Evolutionary conservation across 169 alveolate species (phyloP).

Genomic region (Eimeria praecox): DNA sequence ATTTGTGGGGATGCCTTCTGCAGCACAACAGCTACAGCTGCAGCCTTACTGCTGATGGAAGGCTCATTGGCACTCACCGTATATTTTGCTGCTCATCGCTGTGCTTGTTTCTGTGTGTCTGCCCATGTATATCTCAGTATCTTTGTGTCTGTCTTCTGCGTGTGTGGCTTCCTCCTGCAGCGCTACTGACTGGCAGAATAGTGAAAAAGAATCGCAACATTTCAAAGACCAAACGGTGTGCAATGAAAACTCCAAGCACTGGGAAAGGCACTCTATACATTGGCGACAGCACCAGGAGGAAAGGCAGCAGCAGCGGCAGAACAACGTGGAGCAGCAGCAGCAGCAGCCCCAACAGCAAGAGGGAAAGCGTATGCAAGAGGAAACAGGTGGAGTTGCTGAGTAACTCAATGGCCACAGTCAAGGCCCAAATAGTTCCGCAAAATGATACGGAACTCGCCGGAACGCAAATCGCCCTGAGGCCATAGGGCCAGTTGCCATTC

Average conservation of each 20-base stretch:
- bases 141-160: neutral
- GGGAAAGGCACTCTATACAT: neutral
- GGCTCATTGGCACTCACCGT: neutral
- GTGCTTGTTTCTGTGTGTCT: neutral
- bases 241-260: neutral
- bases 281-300: too few relatives aligned
- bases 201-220: neutral
- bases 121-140: neutral
- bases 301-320: neutral
- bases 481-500: constrained; percentile 88
- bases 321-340: neutral
- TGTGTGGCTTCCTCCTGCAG: neutral
- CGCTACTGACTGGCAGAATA: neutral
- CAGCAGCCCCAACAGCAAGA: neutral
- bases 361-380: neutral
- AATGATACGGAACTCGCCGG: constrained; percentile 84
- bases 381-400: constrained; percentile 84
- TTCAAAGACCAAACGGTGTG: neutral
- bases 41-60: neutral
- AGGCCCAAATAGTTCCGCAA: constrained; percentile 81
- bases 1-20: neutral
- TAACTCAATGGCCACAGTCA: constrained; percentile 88
- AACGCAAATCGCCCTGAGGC: constrained; percentile 86
- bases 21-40: neutral
- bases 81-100: neutral